Evolutionary conservation across 257 asterid species (phyloP).

Genomic region (Plantago major): DNA sequence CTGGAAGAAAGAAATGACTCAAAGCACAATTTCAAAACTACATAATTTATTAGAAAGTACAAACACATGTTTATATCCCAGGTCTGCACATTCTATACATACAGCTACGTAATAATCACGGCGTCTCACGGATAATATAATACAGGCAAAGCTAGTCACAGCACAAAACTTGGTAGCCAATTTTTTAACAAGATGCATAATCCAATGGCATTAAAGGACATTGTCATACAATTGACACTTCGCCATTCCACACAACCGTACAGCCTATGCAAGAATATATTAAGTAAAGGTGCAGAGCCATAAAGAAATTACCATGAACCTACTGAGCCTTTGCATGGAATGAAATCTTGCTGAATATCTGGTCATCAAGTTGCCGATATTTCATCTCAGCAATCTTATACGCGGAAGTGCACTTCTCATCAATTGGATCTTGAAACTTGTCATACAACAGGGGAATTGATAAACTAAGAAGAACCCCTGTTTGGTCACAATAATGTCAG

Average conservation of each 20-base stretch:
- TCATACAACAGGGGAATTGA: conserved; percentile 62
- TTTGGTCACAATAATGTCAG: conserved; percentile 8
- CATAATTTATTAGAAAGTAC: no score
- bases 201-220: neutral
- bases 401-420: conserved; percentile 49
- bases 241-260: no score
- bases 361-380: conserved; percentile 40
- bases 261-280: neutral
- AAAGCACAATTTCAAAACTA: no score
- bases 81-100: no score
- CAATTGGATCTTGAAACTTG: conserved; percentile 54
- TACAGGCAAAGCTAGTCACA: conserved; percentile 5
- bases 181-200: conserved; percentile 1
- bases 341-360: conserved; percentile 40
- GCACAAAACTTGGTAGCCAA: neutral
- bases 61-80: no score
- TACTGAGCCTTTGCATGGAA: conserved; percentile 41
- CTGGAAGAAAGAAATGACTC: no score
- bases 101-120: neutral
- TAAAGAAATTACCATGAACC: conserved; percentile 34
- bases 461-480: conserved; percentile 66
- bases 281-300: conserved; percentile 1
- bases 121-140: neutral
- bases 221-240: conserved; percentile 16
- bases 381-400: conserved; percentile 40